Base-by-base conservation (phyloP, 2,329 filamentous ascomycete genomes). In the Pseudocercospora fuligena region DNA sequence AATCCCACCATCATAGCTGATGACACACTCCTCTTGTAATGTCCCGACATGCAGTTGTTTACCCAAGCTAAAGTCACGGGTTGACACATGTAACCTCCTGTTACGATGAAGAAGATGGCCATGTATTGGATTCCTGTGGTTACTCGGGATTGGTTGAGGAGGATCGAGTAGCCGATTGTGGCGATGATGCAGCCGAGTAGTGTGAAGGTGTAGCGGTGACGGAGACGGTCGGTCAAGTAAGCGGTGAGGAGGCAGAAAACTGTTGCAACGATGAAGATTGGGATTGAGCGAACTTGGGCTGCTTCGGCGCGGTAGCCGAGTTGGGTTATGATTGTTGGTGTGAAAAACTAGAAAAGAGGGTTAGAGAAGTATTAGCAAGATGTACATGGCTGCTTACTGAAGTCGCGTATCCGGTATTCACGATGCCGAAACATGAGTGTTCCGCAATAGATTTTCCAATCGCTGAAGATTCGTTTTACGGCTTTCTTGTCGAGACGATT, bases 291-390 rank as follows among this genome's bases (percentile, higher is more conserved):
- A 56, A 77, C 69, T 65, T 77, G 73, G 14, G 75, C 77, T 23
- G 82, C 78, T 61, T 89, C 86, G n/a, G 83, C 81, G 66, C 78
- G 82, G 76, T 89, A 91, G n/a, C 86, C 85, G 5, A 92, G 84
- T 5, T 89, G 90, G 66, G 84, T 80, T 43, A 92, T 89, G 46
- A 73, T 68, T 0, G 89, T 90, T 1, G 78, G 80, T 6, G 82
- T 71, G 71, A 80, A 81, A 6, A 82, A 71, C 3, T 79, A 75
- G 60, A 80, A 77, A 25, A 53, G 43, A n/a, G 7, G 75, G 0
- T 83, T 83, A 11, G 84, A 27, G 3, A 27, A 6, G 27, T 3
- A 27, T 82, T 60, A 88, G 78, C 23, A 77, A 68, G 19, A 16
- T 19, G 4, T 3, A 31, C 8, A 2, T n/a, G 16, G 23, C 25